Evolutionary conservation across 2,329 filamentous ascomycete species (phyloP).

Genomic region (Furcasterigmium sp.): DNA sequence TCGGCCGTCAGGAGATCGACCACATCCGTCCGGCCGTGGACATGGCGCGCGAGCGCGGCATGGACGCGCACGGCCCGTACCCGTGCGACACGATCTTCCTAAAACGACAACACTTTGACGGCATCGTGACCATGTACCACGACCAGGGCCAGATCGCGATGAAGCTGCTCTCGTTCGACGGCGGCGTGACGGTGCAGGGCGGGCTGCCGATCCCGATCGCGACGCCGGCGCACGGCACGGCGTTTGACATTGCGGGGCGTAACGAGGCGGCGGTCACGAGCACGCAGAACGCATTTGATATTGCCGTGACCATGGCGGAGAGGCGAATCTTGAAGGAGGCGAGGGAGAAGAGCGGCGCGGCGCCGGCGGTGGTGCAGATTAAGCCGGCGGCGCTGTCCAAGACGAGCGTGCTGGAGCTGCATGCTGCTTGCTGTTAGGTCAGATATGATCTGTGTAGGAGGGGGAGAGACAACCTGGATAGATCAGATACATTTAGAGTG

Average conservation of each 20-base stretch:
- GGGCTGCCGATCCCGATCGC: constrained; percentile 23
- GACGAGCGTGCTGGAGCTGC: not conserved
- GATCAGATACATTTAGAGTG: too few relatives aligned
- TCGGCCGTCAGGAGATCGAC: constrained; percentile 25
- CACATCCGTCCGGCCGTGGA: constrained; percentile 22
- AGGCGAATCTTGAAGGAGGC: constrained; percentile 11
- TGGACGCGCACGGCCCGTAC: constrained; percentile 23
- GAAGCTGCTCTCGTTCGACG: constrained; percentile 26
- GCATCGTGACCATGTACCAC: constrained; percentile 29
- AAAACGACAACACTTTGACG: constrained; percentile 22
- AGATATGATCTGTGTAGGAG: too few relatives aligned
- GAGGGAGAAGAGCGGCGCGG: not conserved
- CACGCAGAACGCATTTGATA: constrained; percentile 25
- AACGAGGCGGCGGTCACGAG: constrained; percentile 20
- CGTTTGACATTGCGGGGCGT: constrained; percentile 14
- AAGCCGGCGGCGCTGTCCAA: not conserved
- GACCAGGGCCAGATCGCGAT: constrained; percentile 29
- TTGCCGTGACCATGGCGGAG: constrained; percentile 21
- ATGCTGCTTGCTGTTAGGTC: not conserved
- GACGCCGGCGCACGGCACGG: constrained; percentile 11
- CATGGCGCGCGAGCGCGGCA: constrained; percentile 16
- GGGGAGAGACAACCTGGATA: too few relatives aligned
- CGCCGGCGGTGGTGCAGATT: not conserved
- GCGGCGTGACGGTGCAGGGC: constrained; percentile 26
- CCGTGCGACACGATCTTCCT: constrained; percentile 28